Evolutionary conservation across 2,329 filamentous ascomycete species (phyloP), one percentile per base, ranked within the genome.

Genomic region (Fusarium sp.): DNA sequence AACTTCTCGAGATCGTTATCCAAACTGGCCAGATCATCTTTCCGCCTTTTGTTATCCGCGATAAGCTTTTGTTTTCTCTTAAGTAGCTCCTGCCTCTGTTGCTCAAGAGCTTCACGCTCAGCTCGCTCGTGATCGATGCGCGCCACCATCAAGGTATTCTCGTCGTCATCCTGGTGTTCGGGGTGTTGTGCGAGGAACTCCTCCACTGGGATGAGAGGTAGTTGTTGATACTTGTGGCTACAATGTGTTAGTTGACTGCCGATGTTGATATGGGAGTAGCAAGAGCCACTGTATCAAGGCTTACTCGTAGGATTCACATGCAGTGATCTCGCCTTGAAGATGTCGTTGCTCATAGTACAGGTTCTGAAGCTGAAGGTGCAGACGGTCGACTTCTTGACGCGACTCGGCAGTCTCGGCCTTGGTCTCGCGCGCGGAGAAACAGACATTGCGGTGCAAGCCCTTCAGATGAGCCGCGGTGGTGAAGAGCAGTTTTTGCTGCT

Each of bases 281-380:
- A 37, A 17, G 23, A n/a, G 22, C n/a, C 15, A 19, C 14, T 13
- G 27, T 20, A 15, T 10, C 19, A 47, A 19, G 4, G 86, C 92
- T 65, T 82, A 97, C 93, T 97, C 92, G 73, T 96, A 97, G 51
- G 90, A 91, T 76, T 97, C 92, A 78, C 96, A 98, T 10, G 92
- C 93, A 1, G 88, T 84, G 64, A 99, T 98, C 80, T 99, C 96
- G 48, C 92, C 92, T 68, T 92, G 89, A 55, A 99, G 82, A 78
- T 97, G 94, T 55, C 93, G 86, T 81, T 98, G 94, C 79, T 99
- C 95, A 76, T 99, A 99, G 78, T 96, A 96, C 9, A 99, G 82
- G 75, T 99, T 99, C 80, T 98, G 95, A 56, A 99, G 85, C 75
- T 97, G 92, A 37, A 99, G 85, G 77, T 98, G 94, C 64, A 99